Conservation (phyloP, 306 rosid species). For the Glycine soja region DNA sequence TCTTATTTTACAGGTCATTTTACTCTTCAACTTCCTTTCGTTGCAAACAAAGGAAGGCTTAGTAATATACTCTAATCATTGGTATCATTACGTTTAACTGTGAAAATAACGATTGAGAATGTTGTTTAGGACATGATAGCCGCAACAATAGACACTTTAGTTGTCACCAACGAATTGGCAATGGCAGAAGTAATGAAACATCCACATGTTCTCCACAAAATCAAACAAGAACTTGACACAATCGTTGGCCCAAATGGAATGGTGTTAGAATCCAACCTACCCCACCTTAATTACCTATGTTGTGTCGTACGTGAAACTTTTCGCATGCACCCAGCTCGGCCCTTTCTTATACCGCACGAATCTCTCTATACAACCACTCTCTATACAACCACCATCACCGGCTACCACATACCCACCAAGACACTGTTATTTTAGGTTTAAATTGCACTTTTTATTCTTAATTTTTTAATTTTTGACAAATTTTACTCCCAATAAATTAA, state of each 20-base stretch:
- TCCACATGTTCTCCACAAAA: conserved; percentile 70
- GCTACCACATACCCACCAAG: conserved; percentile 72
- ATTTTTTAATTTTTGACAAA: too few species aligned
- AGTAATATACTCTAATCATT: too few species aligned
- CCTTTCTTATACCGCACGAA: conserved; percentile 88
- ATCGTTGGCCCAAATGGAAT: conserved; percentile 68
- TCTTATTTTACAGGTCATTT: too few species aligned
- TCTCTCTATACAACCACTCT: conserved; percentile 67
- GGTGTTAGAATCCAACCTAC: conserved; percentile 71
- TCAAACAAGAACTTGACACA: conserved; percentile 76
- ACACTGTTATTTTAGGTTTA: conserved; percentile 47
- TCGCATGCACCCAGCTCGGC: conserved; percentile 98
- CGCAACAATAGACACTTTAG: conserved; percentile 92
- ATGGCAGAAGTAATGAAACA: conserved; percentile 93
- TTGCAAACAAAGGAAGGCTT: too few species aligned
- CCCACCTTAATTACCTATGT: conserved; percentile 76
- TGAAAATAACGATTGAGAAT: too few species aligned
- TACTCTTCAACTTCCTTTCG: too few species aligned
- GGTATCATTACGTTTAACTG: too few species aligned
- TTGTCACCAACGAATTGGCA: conserved; percentile 93
- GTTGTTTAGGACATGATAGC: conserved; percentile 87
- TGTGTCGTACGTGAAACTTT: conserved; percentile 93
- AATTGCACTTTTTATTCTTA: too few species aligned
- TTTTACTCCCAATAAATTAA: too few species aligned
- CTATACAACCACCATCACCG: conserved; percentile 68